Evolutionary conservation across 75 land plant species (phyloP).

Genomic region (Cryptomeria japonica): DNA sequence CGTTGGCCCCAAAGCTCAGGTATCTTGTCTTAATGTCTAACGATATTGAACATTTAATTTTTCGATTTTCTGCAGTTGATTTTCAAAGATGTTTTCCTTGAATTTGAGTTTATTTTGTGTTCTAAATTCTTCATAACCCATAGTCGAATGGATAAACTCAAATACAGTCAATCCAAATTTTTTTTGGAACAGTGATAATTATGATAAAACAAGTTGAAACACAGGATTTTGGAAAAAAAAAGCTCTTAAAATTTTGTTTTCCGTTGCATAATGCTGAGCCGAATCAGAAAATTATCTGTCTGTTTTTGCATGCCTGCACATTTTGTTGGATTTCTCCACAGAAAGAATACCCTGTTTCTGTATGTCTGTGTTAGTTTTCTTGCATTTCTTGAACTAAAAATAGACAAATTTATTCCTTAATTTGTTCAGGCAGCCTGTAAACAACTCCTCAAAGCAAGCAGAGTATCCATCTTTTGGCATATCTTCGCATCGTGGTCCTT

Average conservation of each 20-base stretch:
- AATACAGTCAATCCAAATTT: neutral
- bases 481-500: constrained; percentile 2
- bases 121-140: neutral
- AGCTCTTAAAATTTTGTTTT: neutral
- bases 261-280: neutral
- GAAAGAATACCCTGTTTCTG: neutral
- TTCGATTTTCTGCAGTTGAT: neutral
- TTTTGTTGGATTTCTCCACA: neutral
- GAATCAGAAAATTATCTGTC: neutral
- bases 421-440: constrained; percentile 1
- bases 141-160: neutral
- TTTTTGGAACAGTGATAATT: neutral
- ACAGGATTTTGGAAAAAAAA: neutral
- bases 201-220: neutral
- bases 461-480: constrained; percentile 3
- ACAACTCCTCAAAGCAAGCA: neutral
- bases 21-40: neutral
- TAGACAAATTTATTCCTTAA: neutral
- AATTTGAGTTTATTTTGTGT: neutral
- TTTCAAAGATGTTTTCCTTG: neutral
- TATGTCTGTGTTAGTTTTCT: neutral
- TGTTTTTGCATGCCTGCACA: neutral
- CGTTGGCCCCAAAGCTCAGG: constrained; percentile 2
- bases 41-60: neutral
- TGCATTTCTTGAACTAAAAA: neutral